Base-by-base conservation (phyloP, 1,139 yeast species). In the Candida sojae region DNA sequence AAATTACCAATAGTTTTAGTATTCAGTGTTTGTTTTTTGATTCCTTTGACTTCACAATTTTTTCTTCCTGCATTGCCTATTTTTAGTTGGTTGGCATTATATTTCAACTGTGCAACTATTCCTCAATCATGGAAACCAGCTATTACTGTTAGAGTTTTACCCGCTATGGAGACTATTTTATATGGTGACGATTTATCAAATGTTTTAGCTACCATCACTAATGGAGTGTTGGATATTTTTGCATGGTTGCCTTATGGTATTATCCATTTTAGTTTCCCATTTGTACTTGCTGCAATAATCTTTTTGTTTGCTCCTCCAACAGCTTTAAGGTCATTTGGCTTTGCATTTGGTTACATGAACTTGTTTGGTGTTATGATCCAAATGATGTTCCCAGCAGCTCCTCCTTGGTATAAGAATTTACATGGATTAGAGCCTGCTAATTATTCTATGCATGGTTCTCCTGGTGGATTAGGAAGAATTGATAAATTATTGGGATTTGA, bases 221-320 rank as follows among this genome's bases (percentile, higher is more conserved):
- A 78, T 54, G 66, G 87, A 2, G 60, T 83, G 6, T 74, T 91
- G 49, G 99, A 93, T 64, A 73, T 93, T 26, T 62, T 90, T 44
- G 97, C 98, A 7, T 93, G 98, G 98, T 68, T 95, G 47, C 99
- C 99, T 2, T 93, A 93, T 65, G 99, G 99, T 5, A 66, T 93
- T 26, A 77, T 89, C 55, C 99, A 93, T 70, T 95, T 90, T 62
- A 83, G 88, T 33, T 83, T 91, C 25, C 99, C 99, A 5, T 90
- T 92, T 64, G 80, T 93, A 9, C 90, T 90, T 46, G 95, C 98
- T 0, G 82, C 78, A 5, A 66, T 91, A 48, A 71, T 91, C 44
- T 93, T 90, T 62, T 58, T 93, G 31, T 93, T 90, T 75, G 97
- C 90, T 1, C 98, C 99, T 29, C 99, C 99, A 47, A 88, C 92